Conservation (phyloP, 1,139 yeast genomes). For the Cylindricascospora bacillispora region DNA sequence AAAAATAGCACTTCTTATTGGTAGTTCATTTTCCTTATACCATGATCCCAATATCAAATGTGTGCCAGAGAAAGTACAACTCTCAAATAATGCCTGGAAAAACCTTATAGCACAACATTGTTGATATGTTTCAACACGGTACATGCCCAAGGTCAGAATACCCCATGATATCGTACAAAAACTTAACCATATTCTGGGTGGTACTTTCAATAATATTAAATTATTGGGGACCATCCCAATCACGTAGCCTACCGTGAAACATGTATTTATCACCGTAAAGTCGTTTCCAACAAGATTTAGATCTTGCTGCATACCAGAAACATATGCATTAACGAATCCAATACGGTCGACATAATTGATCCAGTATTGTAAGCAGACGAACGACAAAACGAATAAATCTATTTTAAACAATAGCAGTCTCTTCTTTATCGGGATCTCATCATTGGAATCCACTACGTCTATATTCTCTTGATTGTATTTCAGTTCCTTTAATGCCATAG, state of each 20-base stretch:
- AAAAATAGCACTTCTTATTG: conserved; percentile 39
- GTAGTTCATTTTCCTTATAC: conserved; percentile 39
- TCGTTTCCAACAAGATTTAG: conserved; percentile 39
- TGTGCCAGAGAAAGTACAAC: conserved; percentile 41
- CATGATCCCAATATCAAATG: conserved; percentile 42
- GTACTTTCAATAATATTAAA: conserved; percentile 35
- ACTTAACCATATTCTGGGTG: conserved; percentile 43
- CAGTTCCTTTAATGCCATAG: conserved; percentile 1
- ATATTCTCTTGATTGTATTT: not conserved
- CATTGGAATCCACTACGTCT: conserved; percentile 1
- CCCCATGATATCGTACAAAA: conserved; percentile 48
- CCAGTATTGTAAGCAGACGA: conserved; percentile 46
- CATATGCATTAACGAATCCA: conserved; percentile 42
- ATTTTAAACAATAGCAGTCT: conserved; percentile 35
- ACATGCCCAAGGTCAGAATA: conserved; percentile 38
- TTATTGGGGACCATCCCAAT: conserved; percentile 48
- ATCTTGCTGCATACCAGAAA: conserved; percentile 47
- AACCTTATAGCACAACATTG: conserved; percentile 42
- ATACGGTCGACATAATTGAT: conserved; percentile 35
- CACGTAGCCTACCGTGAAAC: conserved; percentile 48
- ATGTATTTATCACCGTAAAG: conserved; percentile 38
- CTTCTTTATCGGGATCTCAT: conserved; percentile 21
- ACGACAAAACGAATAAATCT: conserved; percentile 44
- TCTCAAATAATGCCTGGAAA: conserved; percentile 43
- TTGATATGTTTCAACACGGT: conserved; percentile 31